Percentiles rank a stretch among this genome's conserved stretches.
These are phyloP conservation scores for Fraxinus excelsior DNA, from an alignment of 257 asterid species.

Conservation along the genomic window DNA sequence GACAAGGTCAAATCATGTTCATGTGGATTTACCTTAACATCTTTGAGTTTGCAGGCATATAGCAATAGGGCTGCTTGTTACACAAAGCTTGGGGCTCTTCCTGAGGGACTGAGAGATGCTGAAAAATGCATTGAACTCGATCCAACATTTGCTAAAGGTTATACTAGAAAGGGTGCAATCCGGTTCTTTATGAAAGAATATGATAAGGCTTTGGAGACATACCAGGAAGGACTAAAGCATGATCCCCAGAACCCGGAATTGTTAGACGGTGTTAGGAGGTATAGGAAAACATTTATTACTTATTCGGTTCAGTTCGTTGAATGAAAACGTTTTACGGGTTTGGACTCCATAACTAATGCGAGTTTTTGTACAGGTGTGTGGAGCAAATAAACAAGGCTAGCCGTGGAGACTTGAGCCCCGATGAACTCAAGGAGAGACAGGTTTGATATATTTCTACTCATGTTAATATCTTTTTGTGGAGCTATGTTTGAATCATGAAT, in stretches of 20 bases:
- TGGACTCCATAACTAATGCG: not conserved
- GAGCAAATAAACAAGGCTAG: constrained; percentile 82
- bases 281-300: not conserved
- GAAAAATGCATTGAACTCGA: constrained; percentile 93
- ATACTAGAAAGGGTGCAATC: constrained; percentile 84
- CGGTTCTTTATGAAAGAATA: constrained; percentile 91
- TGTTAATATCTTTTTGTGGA: not conserved
- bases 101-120: constrained; percentile 91
- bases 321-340: not conserved
- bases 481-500: not conserved
- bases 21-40: not conserved
- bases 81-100: constrained; percentile 89
- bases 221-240: constrained; percentile 83
- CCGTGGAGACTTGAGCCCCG: constrained; percentile 91
- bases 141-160: constrained; percentile 82
- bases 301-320: not conserved
- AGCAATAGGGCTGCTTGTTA: constrained; percentile 95
- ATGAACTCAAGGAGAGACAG: constrained; percentile 98
- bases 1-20: not conserved
- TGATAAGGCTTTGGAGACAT: constrained; percentile 85
- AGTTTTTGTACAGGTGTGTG: constrained; percentile 62
- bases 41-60: constrained; percentile 57
- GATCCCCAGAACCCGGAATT: constrained; percentile 79
- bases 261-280: constrained; percentile 91
- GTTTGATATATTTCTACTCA: constrained; percentile 36